phyloP scores from a whole-genome alignment of 768 basidiomycete genomes.

The Mycena metata region DNA sequence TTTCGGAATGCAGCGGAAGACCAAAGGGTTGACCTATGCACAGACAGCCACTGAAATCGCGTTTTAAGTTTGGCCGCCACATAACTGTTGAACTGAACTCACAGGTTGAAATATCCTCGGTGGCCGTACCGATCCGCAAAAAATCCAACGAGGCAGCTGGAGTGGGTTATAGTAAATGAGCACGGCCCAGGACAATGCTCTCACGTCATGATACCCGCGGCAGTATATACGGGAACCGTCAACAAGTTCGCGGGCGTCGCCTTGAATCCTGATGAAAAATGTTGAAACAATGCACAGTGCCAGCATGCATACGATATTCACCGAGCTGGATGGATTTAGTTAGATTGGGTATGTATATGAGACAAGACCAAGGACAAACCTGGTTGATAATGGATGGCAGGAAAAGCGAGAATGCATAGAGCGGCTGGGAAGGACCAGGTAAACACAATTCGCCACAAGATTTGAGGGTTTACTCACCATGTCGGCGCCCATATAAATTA shows the following conservation, averaged over 20 bases:
- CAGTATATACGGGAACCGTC: conserved; percentile 81
- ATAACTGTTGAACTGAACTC: no score
- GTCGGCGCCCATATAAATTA: conserved; percentile 45
- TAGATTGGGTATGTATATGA: conserved; percentile 16
- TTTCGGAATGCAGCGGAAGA: background rate
- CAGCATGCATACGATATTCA: conserved; percentile 38
- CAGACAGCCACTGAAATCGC: conserved; percentile 42
- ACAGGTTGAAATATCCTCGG: conserved; percentile 77
- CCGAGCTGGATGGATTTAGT: conserved; percentile 51
- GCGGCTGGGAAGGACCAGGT: background rate
- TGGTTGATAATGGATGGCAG: conserved; percentile 83
- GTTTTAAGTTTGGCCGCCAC: conserved; percentile 41
- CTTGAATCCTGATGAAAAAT: conserved; percentile 63
- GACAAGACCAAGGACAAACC: conserved; percentile 57
- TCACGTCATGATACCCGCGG: conserved; percentile 78
- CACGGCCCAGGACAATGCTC: background rate
- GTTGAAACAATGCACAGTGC: conserved; percentile 1
- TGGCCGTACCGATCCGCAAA: conserved; percentile 71
- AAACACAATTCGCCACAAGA: background rate
- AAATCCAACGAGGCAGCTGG: conserved; percentile 63
- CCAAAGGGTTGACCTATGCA: conserved; percentile 21
- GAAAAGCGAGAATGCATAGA: conserved; percentile 83
- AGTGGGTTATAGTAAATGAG: background rate
- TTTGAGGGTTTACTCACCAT: background rate
- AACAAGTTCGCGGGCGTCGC: conserved; percentile 82